phyloP scores from a whole-genome alignment of 2,329 filamentous ascomycete genomes.

The Aspergillus neotritici region DNA sequence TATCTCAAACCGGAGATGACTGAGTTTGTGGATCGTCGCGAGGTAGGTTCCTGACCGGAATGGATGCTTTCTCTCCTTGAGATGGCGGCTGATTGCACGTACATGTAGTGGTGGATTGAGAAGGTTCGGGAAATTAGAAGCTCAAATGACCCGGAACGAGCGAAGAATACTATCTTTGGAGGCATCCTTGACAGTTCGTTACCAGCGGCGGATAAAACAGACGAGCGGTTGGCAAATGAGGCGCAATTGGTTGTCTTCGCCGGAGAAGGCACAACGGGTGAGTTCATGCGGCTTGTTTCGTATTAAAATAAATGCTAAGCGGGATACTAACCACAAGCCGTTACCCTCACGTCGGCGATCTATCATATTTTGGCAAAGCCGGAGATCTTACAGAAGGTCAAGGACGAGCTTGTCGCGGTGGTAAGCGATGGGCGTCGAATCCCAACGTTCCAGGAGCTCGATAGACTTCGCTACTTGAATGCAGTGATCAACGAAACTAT shows the following conservation, averaged over 20 bases:
- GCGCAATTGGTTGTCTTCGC: not conserved
- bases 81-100: too few relatives aligned
- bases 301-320: too few relatives aligned
- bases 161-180: not conserved
- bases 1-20: not conserved
- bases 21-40: not conserved
- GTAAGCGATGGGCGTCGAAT: too few relatives aligned
- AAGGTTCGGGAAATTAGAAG: not conserved
- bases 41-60: not conserved
- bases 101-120: not conserved
- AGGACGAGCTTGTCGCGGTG: too few relatives aligned
- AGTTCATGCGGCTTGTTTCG: too few relatives aligned
- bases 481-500: not conserved
- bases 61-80: not conserved
- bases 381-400: not conserved
- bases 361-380: not conserved
- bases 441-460: too few relatives aligned
- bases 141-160: not conserved
- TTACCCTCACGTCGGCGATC: not conserved
- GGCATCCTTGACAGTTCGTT: not conserved
- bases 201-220: not conserved
- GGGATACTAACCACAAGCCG: not conserved
- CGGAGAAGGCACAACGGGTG: not conserved
- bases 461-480: not conserved
- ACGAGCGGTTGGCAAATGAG: not conserved